Base-by-base conservation (phyloP, 106 monocot genomes). In the Iris macrosiphon region DNA sequence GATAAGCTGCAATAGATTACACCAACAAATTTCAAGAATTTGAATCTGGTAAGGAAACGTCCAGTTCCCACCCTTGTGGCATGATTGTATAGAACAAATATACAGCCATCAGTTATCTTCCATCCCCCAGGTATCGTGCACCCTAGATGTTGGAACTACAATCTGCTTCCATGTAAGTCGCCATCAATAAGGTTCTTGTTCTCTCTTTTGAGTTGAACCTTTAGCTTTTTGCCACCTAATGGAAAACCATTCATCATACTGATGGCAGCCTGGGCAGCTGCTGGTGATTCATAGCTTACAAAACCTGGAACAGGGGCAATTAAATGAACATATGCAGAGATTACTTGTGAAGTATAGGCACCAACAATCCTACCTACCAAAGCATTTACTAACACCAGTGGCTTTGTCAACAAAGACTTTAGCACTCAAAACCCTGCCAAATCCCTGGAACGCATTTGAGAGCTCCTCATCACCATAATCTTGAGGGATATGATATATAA, bases 401-500 rank as follows among this genome's bases (percentile, higher is more conserved):
- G 93, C 69, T 66, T 87, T 93, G 72, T 93, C 93, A 46, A 93
- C 62, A 63, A 66, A 93, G 37, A 93, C 87, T 52, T 93, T 93
- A 47, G 93, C 87, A 61, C 93, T 93, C 47, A 93, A 75, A 49
- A 93, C 83, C 49, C 72, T 83, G 22, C 93, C 93, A 75, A 77
- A 93, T 52, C 60, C 23, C 47, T 80, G 93, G 50, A 93, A 93
- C 32, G 87, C 83, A 72, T 57, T 70, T 30, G 93, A 67, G 34
- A 93, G 87, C 17, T 93, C 93, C 37, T 83, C 83, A 55, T 93
- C 93, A 29, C 72, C 77, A 59, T 62, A 93, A 28, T 93, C 87
- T 77, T 93, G 93, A 14, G 93, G 93, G 16, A 93, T 93, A 51
- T 93, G 87, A 72, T 93, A 93, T 17, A 93, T 93, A 58, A 93